Evolutionary conservation across 2,329 filamentous ascomycete genomes (phyloP).

Genomic region (Diaporthe citri): DNA sequence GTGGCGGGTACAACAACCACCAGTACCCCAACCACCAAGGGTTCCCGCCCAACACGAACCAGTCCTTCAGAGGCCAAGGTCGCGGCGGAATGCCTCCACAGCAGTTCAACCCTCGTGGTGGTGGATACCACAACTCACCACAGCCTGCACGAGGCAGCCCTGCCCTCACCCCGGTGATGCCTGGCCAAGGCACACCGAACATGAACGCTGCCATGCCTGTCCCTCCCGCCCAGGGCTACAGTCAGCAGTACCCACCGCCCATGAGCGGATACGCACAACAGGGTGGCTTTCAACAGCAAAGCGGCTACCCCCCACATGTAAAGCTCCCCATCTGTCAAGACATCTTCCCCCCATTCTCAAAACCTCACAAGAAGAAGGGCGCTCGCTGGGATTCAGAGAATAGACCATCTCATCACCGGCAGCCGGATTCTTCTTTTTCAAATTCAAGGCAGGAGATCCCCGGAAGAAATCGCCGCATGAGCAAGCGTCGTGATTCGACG

Average conservation of each 20-base stretch:
- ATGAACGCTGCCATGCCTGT: conserved; percentile 77
- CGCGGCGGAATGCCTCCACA: conserved; percentile 63
- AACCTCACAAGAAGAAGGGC: conserved; percentile 59
- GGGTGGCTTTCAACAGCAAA: conserved; percentile 31
- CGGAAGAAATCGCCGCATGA: conserved; percentile 56
- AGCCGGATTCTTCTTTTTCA: conserved; percentile 54
- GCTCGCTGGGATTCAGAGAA: conserved; percentile 62
- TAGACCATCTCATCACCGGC: conserved; percentile 54
- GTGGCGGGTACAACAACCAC: conserved; percentile 61
- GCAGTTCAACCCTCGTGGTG: conserved; percentile 55
- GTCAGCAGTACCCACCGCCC: conserved; percentile 71
- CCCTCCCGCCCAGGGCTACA: conserved; percentile 63
- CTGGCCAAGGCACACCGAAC: conserved; percentile 72
- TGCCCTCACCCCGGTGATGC: conserved; percentile 74
- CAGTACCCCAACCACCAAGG: conserved; percentile 63
- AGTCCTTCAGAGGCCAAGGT: conserved; percentile 55
- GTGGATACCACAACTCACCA: conserved; percentile 74
- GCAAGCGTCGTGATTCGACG: conserved; percentile 58
- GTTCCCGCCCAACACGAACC: conserved; percentile 54
- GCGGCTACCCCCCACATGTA: conserved; percentile 71
- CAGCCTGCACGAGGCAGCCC: conserved; percentile 75
- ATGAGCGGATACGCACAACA: conserved; percentile 60
- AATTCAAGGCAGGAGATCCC: conserved; percentile 49
- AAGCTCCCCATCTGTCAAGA: conserved; percentile 58
- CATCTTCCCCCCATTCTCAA: conserved; percentile 49